phyloP scores from a whole-genome alignment of 768 basidiomycete species.

The Collybia sordida region DNA sequence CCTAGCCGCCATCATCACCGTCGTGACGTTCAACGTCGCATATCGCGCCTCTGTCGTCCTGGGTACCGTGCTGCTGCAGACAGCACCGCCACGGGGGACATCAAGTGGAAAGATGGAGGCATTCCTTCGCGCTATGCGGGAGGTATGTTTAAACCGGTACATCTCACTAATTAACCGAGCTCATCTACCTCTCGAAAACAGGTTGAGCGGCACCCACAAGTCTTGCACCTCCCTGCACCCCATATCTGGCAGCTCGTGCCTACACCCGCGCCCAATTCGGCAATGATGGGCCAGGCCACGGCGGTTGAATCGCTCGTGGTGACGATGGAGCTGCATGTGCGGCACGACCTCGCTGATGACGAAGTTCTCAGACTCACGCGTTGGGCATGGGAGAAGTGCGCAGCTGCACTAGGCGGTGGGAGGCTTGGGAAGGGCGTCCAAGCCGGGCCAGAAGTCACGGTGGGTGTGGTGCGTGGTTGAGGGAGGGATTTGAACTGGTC shows the following conservation, averaged over 20 bases:
- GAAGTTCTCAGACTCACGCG: slow-evolving; percentile 71
- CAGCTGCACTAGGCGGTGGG: slow-evolving; percentile 48
- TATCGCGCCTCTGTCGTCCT: slow-evolving; percentile 83
- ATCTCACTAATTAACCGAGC: too few relatives aligned
- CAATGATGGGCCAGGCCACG: not conserved
- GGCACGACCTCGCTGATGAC: slow-evolving; percentile 60
- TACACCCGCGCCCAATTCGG: slow-evolving; percentile 12
- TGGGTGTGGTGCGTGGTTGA: slow-evolving; percentile 68
- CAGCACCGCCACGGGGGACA: slow-evolving; percentile 68
- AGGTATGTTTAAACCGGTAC: not conserved
- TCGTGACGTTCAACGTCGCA: slow-evolving; percentile 79
- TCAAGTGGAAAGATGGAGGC: slow-evolving; percentile 73
- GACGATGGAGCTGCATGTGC: slow-evolving; percentile 79
- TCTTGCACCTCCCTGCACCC: slow-evolving; percentile 79
- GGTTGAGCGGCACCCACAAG: slow-evolving; percentile 84
- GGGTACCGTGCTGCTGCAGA: slow-evolving; percentile 87
- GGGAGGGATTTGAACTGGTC: slow-evolving; percentile 10
- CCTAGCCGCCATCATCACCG: slow-evolving; percentile 75
- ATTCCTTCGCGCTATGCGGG: slow-evolving; percentile 49
- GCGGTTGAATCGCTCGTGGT: slow-evolving; percentile 53
- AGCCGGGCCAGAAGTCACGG: slow-evolving; percentile 64
- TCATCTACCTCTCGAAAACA: slow-evolving; percentile 20
- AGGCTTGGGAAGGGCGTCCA: slow-evolving; percentile 36
- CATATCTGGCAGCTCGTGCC: slow-evolving; percentile 88
- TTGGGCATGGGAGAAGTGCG: slow-evolving; percentile 74